Evolutionary conservation across 2,329 filamentous ascomycete genomes (phyloP), one percentile per base, ranked within the genome.

Genomic region (Calonectria naviculata): DNA sequence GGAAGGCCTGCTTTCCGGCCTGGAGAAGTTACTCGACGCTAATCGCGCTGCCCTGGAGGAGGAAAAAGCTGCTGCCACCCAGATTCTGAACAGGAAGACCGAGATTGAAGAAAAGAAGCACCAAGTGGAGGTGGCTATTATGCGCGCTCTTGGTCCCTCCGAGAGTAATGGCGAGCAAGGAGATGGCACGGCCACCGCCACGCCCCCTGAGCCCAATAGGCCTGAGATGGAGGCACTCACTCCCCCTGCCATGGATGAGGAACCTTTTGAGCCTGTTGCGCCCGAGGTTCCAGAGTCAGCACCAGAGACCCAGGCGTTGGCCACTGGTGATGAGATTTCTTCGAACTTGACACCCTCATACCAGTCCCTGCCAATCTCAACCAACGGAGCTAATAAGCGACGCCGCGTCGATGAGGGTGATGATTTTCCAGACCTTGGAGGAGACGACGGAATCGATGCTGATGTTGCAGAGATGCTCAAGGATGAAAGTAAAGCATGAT

Each of bases 111-210:
- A 88, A 21, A 95, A 94, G 84, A 97, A 97, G 83, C 91, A 92
- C 64, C 93, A 97, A 58, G 95, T 99, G 9, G 97, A 99, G 82
- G 91, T 96, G 75, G 93, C 91, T 60, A 98, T 99, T 76, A 95
- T 99, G 89, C 91, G 93, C 63, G 94, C 94, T 10, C 88, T 98
- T 26, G 91, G 91, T 17, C 89, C 90, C 1, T 89, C 91, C 10
- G 87, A 89, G 68, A 84, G 86, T 24, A 84, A 85, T 56, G 83
- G 83, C 10, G 86, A 90, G 12, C 84, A 87, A 4, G 85, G 87
- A 3, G 85, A 86, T 10, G 82, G 86, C 60, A 80, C 86, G 41
- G 83, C 82, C n/a, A 84, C 83, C 42, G 88, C 83, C 72, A 85
- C 86, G 4, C 82, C 83, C 17, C 82, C 87, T 29, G 93, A 94